Evolutionary conservation across 768 basidiomycete genomes (phyloP).

Genomic region (Kwoniella bestiolae): DNA sequence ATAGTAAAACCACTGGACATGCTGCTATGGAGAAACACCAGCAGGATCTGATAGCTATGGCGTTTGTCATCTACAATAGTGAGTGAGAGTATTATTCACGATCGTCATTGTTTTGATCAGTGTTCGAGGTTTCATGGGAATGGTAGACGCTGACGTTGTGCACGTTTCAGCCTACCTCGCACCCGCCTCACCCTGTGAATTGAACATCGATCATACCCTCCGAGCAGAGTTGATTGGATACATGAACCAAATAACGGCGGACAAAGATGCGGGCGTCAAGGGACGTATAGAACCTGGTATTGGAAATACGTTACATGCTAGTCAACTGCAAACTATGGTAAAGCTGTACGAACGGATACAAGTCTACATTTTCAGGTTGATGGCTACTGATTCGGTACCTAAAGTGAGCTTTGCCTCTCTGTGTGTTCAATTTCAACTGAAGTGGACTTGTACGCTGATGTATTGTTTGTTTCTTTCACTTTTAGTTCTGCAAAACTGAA

Average conservation of each 20-base stretch:
- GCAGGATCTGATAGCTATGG: constrained; percentile 89
- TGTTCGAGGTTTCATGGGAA: too few relatives aligned
- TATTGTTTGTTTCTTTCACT: background rate
- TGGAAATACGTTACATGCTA: constrained; percentile 82
- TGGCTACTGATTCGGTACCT: constrained; percentile 99
- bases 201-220: constrained; percentile 97
- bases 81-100: constrained; percentile 23
- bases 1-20: constrained; percentile 59
- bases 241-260: constrained; percentile 84
- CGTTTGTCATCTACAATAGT: constrained; percentile 70
- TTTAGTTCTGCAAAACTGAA: constrained; percentile 56
- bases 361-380: constrained; percentile 91
- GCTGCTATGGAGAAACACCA: constrained; percentile 95
- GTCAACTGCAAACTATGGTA: constrained; percentile 92
- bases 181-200: constrained; percentile 89
- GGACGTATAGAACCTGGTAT: constrained; percentile 73
- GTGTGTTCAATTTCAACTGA: too few relatives aligned
- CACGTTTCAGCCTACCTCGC: constrained; percentile 93
- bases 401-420: constrained; percentile 64
- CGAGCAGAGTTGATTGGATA: constrained; percentile 93
- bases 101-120: background rate
- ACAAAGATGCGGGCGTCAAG: constrained; percentile 49
- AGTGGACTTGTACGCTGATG: too few relatives aligned
- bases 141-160: too few relatives aligned
- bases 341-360: constrained; percentile 94